Evolutionary conservation across 2,329 filamentous ascomycete genomes (phyloP).

Genomic region (Alternaria longipes): DNA sequence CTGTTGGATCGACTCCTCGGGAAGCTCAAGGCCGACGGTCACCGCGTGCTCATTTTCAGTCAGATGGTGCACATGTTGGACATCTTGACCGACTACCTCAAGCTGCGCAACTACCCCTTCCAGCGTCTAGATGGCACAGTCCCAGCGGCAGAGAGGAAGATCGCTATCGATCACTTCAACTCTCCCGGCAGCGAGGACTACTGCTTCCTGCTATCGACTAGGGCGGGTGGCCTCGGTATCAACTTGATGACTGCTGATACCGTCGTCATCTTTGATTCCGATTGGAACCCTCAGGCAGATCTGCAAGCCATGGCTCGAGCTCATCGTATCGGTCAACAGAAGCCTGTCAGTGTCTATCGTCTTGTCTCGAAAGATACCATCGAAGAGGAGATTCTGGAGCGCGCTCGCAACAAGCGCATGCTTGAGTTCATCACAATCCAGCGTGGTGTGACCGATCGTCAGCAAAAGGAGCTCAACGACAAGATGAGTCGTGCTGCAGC

Average conservation of each 20-base stretch:
- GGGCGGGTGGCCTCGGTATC: slow-evolving; percentile 96
- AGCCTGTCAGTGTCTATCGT: slow-evolving; percentile 94
- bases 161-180: slow-evolving; percentile 98
- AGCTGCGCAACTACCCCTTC: slow-evolving; percentile 91
- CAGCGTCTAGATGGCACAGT: slow-evolving; percentile 97
- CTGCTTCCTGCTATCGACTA: slow-evolving; percentile 92
- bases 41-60: slow-evolving; percentile 97
- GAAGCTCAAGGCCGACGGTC: slow-evolving; percentile 91
- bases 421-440: slow-evolving; percentile 98
- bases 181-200: slow-evolving; percentile 96
- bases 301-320: slow-evolving; percentile 98
- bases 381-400: slow-evolving; percentile 95
- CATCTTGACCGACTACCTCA: slow-evolving; percentile 92
- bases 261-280: slow-evolving; percentile 96
- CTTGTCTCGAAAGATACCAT: slow-evolving; percentile 98
- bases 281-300: slow-evolving; percentile 99
- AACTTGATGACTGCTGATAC: slow-evolving; percentile 99
- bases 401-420: slow-evolving; percentile 95
- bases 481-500: slow-evolving; percentile 75
- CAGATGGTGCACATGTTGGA: slow-evolving; percentile 99
- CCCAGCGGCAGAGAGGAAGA: slow-evolving; percentile 82
- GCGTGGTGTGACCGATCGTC: slow-evolving; percentile 94
- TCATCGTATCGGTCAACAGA: slow-evolving; percentile 96
- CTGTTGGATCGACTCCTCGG: slow-evolving; percentile 92
- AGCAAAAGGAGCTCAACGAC: slow-evolving; percentile 74